A percentile compares a stretch with the other conserved stretches of the same genome.
phyloP scores from a whole-genome alignment of 2,329 filamentous ascomycete genomes.

The Nannizziopsis arthrosporioides region DNA sequence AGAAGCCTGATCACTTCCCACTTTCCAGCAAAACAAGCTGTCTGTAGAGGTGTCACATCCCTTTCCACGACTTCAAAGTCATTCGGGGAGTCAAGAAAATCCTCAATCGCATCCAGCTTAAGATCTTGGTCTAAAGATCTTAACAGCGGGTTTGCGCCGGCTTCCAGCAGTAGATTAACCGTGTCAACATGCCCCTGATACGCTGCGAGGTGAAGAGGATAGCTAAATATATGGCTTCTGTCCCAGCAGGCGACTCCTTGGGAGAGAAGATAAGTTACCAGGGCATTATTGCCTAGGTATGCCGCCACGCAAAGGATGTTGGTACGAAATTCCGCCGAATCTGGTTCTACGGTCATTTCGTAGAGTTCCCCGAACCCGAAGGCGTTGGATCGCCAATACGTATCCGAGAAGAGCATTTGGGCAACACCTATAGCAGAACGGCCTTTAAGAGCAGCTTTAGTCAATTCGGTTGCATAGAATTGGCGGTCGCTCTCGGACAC shows the following conservation, averaged over 20 bases:
- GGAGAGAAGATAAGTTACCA: not conserved
- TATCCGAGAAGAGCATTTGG: too few species aligned
- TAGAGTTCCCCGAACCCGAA: not conserved
- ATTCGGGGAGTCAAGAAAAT: not conserved
- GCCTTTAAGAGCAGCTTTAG: too few species aligned
- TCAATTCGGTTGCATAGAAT: too few species aligned
- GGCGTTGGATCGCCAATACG: not conserved
- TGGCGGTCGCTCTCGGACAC: not conserved
- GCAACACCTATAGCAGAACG: too few species aligned
- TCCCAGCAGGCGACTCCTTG: not conserved
- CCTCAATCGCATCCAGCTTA: too few species aligned
- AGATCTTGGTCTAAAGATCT: not conserved
- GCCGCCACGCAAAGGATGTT: slow-evolving; percentile 6
- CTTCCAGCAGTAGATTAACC: slow-evolving; percentile 2
- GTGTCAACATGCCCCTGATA: not conserved
- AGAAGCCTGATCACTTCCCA: slow-evolving; percentile 6
- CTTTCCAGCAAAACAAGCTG: slow-evolving; percentile 1
- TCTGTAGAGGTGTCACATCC: not conserved
- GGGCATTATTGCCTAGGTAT: slow-evolving; percentile 1
- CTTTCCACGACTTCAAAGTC: not conserved
- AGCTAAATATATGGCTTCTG: slow-evolving; percentile 3
- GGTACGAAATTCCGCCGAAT: not conserved
- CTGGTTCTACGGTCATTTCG: not conserved
- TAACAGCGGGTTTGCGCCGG: not conserved
- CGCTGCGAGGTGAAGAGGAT: slow-evolving; percentile 6